Conservation (phyloP, 352 stramenopile species). For the Phytophthora tubulina region DNA sequence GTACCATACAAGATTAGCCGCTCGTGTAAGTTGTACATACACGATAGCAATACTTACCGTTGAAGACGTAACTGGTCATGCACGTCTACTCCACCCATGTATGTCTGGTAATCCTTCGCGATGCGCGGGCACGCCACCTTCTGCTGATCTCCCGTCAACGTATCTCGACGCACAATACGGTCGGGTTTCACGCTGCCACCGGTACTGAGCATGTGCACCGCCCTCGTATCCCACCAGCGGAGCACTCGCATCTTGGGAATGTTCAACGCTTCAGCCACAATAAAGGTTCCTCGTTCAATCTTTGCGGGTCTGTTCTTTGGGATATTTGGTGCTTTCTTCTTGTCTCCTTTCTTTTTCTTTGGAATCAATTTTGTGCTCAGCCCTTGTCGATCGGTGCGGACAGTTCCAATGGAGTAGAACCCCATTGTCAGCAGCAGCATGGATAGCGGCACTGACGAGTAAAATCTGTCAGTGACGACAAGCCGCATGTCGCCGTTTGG, state of each 20-base stretch:
- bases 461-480: slow-evolving; percentile 13
- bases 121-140: too few relatives aligned
- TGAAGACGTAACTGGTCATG: background rate
- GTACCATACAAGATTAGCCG: background rate
- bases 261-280: background rate
- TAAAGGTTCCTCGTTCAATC: slow-evolving; percentile 16
- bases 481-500: slow-evolving; percentile 11
- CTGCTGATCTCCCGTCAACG: too few relatives aligned
- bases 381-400: slow-evolving; percentile 19
- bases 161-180: background rate
- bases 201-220: slow-evolving; percentile 9
- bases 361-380: slow-evolving; percentile 21
- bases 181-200: slow-evolving; percentile 4
- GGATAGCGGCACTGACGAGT: slow-evolving; percentile 13
- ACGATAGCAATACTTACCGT: background rate
- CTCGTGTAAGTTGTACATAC: background rate
- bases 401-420: slow-evolving; percentile 24
- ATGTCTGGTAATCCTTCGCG: background rate
- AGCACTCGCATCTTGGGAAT: slow-evolving; percentile 2
- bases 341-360: too few relatives aligned
- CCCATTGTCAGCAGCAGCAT: slow-evolving; percentile 24
- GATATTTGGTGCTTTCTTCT: too few relatives aligned
- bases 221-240: slow-evolving; percentile 10
- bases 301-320: too few relatives aligned
- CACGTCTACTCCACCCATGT: background rate